Evolutionary conservation across 768 basidiomycete species (phyloP).

Genomic region (Cystobasidium ongulense): DNA sequence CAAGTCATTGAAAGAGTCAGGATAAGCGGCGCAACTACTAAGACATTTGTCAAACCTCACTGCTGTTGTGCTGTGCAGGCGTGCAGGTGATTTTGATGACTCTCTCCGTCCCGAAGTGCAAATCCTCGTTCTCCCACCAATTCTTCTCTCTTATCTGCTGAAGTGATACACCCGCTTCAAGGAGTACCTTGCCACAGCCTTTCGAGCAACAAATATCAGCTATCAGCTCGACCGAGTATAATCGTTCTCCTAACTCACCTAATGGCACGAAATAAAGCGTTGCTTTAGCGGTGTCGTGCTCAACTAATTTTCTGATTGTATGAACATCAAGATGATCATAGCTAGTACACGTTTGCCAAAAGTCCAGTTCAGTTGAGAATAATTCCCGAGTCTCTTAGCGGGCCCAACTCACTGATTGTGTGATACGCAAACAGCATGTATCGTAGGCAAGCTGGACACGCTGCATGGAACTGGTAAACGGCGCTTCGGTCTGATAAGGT

Average conservation of each 20-base stretch:
- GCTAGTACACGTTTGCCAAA: constrained; percentile 36
- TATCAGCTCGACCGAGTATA: too few species aligned
- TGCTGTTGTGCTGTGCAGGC: constrained; percentile 50
- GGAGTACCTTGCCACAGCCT: constrained; percentile 45
- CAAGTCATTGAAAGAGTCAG: neutral
- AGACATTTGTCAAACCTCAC: constrained; percentile 39
- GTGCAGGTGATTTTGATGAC: constrained; percentile 44
- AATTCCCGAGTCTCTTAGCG: neutral
- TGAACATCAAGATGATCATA: constrained; percentile 50
- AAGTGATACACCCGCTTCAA: constrained; percentile 44
- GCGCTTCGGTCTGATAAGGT: neutral
- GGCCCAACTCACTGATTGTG: constrained; percentile 49
- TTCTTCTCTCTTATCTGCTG: constrained; percentile 47
- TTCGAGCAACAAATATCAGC: neutral
- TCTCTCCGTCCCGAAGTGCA: constrained; percentile 22
- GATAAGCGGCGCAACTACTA: neutral
- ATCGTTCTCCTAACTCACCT: too few species aligned
- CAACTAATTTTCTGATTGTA: constrained; percentile 43
- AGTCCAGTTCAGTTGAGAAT: neutral
- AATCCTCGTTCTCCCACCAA: constrained; percentile 48
- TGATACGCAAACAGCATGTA: constrained; percentile 48
- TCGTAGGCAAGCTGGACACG: constrained; percentile 47
- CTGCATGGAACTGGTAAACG: constrained; percentile 46
- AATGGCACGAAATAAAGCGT: constrained; percentile 48
- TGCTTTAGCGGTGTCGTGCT: constrained; percentile 32